Evolutionary conservation across 148 eudicot species (phyloP).

Genomic region (Fagopyrum tataricum): DNA sequence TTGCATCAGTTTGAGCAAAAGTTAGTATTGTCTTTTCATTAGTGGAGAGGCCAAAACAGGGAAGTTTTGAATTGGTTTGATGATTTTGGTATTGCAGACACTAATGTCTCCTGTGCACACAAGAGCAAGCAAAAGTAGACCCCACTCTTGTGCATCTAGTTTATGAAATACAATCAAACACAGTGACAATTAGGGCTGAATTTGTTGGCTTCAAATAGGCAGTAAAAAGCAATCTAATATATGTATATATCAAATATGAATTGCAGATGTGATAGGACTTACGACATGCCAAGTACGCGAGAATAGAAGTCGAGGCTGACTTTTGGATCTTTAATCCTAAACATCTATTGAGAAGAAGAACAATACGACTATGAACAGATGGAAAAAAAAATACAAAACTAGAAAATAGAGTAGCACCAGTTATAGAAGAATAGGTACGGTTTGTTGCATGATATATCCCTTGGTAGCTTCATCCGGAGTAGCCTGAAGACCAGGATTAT

Average conservation of each 20-base stretch:
- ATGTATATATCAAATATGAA: background rate
- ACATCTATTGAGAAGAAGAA: conserved; percentile 49
- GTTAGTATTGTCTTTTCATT: background rate
- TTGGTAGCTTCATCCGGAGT: conserved; percentile 69
- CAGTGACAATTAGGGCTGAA: background rate
- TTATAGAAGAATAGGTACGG: conserved; percentile 32
- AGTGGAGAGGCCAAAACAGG: background rate
- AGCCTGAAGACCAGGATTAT: conserved; percentile 72
- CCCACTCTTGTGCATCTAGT: background rate
- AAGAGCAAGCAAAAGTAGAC: background rate
- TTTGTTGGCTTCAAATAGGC: background rate
- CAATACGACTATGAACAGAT: background rate
- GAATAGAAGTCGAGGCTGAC: conserved; percentile 86
- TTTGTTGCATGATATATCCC: conserved; percentile 80
- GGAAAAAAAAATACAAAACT: background rate
- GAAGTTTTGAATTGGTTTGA: background rate
- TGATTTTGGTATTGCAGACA: background rate
- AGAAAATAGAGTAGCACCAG: background rate
- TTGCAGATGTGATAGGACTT: conserved; percentile 28
- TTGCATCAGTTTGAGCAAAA: too few species aligned
- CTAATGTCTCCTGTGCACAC: background rate
- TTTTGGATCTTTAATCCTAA: conserved; percentile 91
- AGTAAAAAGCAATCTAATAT: background rate
- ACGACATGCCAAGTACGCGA: conserved; percentile 96
- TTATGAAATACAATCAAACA: background rate